These are phyloP conservation scores for Blastobotrys persicus DNA, from an alignment of 1,139 yeast species.

Conservation along the genomic window DNA sequence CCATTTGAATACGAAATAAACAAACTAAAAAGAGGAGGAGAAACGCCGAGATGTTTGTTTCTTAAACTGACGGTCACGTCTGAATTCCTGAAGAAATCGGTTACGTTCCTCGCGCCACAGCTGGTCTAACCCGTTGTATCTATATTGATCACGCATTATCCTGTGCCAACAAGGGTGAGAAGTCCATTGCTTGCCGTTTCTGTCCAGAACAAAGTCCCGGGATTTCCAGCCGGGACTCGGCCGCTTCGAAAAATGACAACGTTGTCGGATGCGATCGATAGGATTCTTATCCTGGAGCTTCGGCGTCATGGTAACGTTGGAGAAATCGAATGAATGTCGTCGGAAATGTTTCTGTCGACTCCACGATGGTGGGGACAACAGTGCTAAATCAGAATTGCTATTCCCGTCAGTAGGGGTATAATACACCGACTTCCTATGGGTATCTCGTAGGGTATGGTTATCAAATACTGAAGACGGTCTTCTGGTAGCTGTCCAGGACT, in stretches of 20 bases:
- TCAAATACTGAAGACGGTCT: constrained; percentile 11
- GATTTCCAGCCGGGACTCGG: constrained; percentile 28
- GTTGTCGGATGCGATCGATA: constrained; percentile 25
- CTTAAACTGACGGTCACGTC: constrained; percentile 31
- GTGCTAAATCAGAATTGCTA: background rate
- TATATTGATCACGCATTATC: constrained; percentile 28
- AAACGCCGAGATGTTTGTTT: constrained; percentile 22
- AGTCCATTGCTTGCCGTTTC: constrained; percentile 19
- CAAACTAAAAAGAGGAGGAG: background rate
- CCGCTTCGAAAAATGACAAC: constrained; percentile 27
- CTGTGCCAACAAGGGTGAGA: constrained; percentile 32
- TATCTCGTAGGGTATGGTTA: background rate
- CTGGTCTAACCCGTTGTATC: constrained; percentile 26
- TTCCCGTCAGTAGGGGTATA: constrained; percentile 8
- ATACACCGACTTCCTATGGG: constrained; percentile 8
- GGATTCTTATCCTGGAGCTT: constrained; percentile 21
- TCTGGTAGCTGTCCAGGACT: background rate
- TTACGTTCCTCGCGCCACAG: constrained; percentile 32
- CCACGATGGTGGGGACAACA: constrained; percentile 3
- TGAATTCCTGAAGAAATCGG: constrained; percentile 27
- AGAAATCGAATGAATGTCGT: constrained; percentile 17
- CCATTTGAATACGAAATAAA: background rate
- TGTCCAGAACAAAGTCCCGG: constrained; percentile 18
- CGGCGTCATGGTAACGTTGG: constrained; percentile 8
- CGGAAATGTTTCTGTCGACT: constrained; percentile 4